Evolutionary conservation across 768 basidiomycete genomes (phyloP).

Genomic region (Lanmaoa pseudosensibilis): DNA sequence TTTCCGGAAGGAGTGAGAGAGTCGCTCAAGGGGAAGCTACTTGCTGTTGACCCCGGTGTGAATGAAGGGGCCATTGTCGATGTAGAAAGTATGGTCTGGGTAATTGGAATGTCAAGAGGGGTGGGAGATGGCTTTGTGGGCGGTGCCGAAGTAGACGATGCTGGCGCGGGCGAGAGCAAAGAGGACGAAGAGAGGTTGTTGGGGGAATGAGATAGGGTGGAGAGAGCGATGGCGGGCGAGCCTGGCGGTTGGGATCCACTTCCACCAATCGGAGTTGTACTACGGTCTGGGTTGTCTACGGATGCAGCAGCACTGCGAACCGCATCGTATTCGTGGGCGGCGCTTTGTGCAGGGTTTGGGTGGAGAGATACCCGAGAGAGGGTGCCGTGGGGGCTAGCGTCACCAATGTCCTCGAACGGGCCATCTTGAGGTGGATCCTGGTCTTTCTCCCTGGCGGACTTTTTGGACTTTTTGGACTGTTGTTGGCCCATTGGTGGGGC

Average conservation of each 20-base stretch:
- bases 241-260: constrained; percentile 35
- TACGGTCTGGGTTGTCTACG: constrained; percentile 32
- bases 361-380: constrained; percentile 47
- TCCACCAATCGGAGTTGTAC: constrained; percentile 41
- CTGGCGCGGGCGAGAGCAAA: constrained; percentile 29
- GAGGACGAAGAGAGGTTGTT: constrained; percentile 42
- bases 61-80: constrained; percentile 50
- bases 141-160: constrained; percentile 14
- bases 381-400: constrained; percentile 39
- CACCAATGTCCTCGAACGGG: constrained; percentile 40
- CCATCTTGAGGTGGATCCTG: constrained; percentile 48
- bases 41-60: constrained; percentile 51
- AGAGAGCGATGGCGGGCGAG: constrained; percentile 32
- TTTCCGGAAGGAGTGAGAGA: constrained; percentile 36
- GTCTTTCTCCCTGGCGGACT: constrained; percentile 68
- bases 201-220: constrained; percentile 39
- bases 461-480: constrained; percentile 80
- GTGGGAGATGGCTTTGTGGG: constrained; percentile 44
- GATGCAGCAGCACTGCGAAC: constrained; percentile 36
- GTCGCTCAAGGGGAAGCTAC: constrained; percentile 40
- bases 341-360: constrained; percentile 41
- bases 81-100: constrained; percentile 82
- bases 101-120: constrained; percentile 75
- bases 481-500: constrained; percentile 75
- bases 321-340: constrained; percentile 36